Percentiles rank a stretch among this genome's conserved stretches.
phyloP scores from a whole-genome alignment of 495 filamentous ascomycete genomes.

The Xylaria nigripes region DNA sequence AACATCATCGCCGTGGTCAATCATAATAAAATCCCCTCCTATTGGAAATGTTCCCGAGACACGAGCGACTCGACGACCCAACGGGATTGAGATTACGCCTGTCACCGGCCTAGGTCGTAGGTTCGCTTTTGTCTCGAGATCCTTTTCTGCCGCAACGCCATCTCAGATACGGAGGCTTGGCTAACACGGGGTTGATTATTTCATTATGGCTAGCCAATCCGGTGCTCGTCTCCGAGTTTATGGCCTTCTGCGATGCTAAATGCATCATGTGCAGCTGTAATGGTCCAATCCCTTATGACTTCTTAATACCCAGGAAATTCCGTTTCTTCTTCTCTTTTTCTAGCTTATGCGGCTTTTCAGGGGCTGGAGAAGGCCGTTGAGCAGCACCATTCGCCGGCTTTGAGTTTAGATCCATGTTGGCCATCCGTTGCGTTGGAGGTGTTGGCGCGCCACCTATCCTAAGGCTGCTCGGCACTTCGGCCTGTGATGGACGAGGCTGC shows the following conservation, averaged over 20 bases:
- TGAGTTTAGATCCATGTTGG: conserved; percentile 48
- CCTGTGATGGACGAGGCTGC: conserved; percentile 20
- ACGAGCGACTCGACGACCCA: neutral
- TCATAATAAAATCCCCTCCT: neutral
- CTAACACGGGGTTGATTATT: neutral
- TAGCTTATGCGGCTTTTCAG: conserved; percentile 39
- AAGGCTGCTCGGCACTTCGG: conserved; percentile 20
- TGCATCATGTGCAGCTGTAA: no score
- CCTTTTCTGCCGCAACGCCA: neutral
- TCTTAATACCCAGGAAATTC: conserved; percentile 68
- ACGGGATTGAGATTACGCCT: neutral
- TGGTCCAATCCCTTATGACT: conserved; percentile 17
- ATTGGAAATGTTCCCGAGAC: neutral
- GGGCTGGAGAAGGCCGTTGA: conserved; percentile 29
- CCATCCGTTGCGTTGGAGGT: conserved; percentile 53
- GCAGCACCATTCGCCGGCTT: conserved; percentile 18
- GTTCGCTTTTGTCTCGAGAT: neutral
- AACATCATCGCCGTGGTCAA: no score
- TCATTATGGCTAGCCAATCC: neutral
- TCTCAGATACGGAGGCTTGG: neutral
- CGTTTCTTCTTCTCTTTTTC: conserved; percentile 68
- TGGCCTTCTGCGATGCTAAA: neutral
- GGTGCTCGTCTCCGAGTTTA: neutral
- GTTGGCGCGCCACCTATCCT: conserved; percentile 21
- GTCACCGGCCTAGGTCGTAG: neutral